Evolutionary conservation across 148 eudicot genomes (phyloP).

Genomic region (Agrostemma githago): DNA sequence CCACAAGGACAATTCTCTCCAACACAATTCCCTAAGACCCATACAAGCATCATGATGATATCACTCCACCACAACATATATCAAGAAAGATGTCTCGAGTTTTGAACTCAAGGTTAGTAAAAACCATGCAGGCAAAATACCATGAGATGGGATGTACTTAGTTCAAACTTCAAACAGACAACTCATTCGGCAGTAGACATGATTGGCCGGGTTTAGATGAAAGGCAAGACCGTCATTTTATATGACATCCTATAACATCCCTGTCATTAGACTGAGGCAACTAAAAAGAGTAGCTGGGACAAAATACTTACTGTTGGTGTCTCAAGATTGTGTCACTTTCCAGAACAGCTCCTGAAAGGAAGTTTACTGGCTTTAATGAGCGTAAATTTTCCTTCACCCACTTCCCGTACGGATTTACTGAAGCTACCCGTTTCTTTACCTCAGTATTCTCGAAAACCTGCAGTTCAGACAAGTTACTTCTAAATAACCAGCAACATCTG

Average conservation of each 20-base stretch:
- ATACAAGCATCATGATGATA: not conserved
- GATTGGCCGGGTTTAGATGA: not conserved
- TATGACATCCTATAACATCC: not conserved
- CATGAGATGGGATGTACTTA: not conserved
- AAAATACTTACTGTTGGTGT: slow-evolving; percentile 78
- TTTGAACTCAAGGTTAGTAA: not conserved
- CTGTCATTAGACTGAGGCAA: slow-evolving; percentile 11
- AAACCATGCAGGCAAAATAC: not conserved
- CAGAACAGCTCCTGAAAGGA: slow-evolving; percentile 59
- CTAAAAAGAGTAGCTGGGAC: slow-evolving; percentile 13
- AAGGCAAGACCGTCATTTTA: slow-evolving; percentile 1
- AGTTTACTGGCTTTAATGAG: slow-evolving; percentile 60
- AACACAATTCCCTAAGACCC: not conserved
- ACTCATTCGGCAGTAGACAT: not conserved
- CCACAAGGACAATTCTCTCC: not conserved
- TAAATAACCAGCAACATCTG: not conserved
- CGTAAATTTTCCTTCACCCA: slow-evolving; percentile 85
- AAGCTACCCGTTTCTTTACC: slow-evolving; percentile 90
- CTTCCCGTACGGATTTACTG: slow-evolving; percentile 72
- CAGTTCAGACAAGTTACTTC: slow-evolving; percentile 9
- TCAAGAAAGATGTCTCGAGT: slow-evolving; percentile 1
- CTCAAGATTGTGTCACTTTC: slow-evolving; percentile 79
- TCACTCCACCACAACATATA: not conserved
- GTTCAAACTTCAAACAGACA: slow-evolving; percentile 1
- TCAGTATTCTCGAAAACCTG: slow-evolving; percentile 98